Percentiles rank a stretch among this genome's conserved stretches.
These are phyloP conservation scores for Alternaria ventricosa DNA, from an alignment of 2,329 filamentous ascomycete species.

Conservation along the genomic window DNA sequence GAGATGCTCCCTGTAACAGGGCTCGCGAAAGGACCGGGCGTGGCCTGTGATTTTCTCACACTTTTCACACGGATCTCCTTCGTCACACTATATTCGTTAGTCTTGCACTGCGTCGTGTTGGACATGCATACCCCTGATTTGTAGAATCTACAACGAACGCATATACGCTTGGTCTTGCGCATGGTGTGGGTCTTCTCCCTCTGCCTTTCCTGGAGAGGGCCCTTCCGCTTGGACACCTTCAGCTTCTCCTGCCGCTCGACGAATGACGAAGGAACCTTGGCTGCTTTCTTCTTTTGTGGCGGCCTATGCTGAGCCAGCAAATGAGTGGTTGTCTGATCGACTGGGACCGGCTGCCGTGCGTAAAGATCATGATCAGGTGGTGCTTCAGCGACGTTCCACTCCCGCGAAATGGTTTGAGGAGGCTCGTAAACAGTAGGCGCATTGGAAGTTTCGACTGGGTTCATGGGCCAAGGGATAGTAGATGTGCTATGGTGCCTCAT, in stretches of 20 bases:
- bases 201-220: constrained; percentile 35
- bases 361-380: constrained; percentile 20
- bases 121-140: constrained; percentile 36
- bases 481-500: constrained; percentile 18
- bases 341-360: constrained; percentile 13
- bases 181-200: constrained; percentile 44
- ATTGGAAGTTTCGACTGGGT: constrained; percentile 9
- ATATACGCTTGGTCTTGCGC: constrained; percentile 43
- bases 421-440: constrained; percentile 23
- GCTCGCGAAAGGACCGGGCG: constrained; percentile 40
- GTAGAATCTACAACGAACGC: constrained; percentile 46
- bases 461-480: constrained; percentile 25
- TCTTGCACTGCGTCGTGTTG: background rate
- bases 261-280: constrained; percentile 43
- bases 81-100: constrained; percentile 37
- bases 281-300: constrained; percentile 31
- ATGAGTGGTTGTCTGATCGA: constrained; percentile 10
- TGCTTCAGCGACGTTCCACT: constrained; percentile 24
- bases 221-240: constrained; percentile 42
- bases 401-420: constrained; percentile 19
- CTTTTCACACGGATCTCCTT: constrained; percentile 40
- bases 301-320: constrained; percentile 19
- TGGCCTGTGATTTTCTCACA: constrained; percentile 40
- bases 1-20: constrained; percentile 43
- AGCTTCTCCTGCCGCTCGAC: constrained; percentile 42